Base-by-base conservation (phyloP, 129 eudicot genomes). In the Flaveria sonorensis region DNA sequence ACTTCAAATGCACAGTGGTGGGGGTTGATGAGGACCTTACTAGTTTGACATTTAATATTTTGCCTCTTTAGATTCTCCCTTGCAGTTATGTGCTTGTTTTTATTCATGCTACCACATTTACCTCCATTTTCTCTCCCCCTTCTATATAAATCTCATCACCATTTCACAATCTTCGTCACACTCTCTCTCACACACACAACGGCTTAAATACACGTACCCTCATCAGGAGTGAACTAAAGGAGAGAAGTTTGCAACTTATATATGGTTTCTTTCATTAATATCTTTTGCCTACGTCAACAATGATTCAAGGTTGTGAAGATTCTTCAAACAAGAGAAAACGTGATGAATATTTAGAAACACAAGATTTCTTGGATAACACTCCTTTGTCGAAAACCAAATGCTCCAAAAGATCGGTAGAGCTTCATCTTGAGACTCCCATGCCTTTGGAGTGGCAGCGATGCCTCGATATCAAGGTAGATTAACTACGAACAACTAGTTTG, bases 371-470 rank as follows among this genome's bases (percentile, higher is more conserved):
- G 43, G 68, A 56, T 21, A 74, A 68, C 32, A 72, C 59, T 0
- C 14, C 30, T 36, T 72, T 3, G 1, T 43, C 39, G 9, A 78
- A 73, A 6, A 7, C 47, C 55, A 87, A 74, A 15, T 61, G 7
- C 81, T 63, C 77, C 20, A 81, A 76, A 46, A 73, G 20, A 20
- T 79, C 78, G n/a, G 46, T 77, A 21, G 88, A 84, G 47, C 83
- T 82, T 36, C 90, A 77, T 26, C 85, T 77, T 8, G 92, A 89
- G 74, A 86, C 88, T 62, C 91, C 87, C 42, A 70, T 92, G 71
- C 92, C 97, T 47, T 84, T 83, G 68, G 96, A 89, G 81, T 92
- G 96, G 97, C 97, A 92, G 77, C 71, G 97, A 28, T 92, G 91
- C 81, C 97, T 92, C 42, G 93, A 92, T 76, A 89, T 92, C 46